phyloP scores from a whole-genome alignment of 768 basidiomycete species.

The Coprinellus micaceus region DNA sequence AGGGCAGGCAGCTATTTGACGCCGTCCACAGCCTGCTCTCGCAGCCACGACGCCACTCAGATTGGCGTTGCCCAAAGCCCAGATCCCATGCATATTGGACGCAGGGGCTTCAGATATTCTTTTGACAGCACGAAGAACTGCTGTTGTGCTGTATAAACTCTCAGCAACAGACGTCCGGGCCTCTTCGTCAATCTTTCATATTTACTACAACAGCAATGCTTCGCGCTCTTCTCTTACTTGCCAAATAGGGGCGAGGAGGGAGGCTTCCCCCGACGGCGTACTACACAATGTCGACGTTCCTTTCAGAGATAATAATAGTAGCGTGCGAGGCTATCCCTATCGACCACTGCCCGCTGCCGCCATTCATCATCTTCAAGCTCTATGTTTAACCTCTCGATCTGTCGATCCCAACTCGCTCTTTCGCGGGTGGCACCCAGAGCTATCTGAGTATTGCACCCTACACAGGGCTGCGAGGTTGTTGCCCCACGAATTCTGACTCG shows the following conservation, averaged over 20 bases:
- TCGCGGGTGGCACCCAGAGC: too few relatives aligned
- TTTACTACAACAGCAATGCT: neutral
- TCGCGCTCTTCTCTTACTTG: neutral
- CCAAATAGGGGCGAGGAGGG: neutral
- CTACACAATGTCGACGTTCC: neutral
- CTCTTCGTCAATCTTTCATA: neutral
- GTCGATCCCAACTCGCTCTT: neutral
- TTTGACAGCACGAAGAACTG: slow-evolving; percentile 11
- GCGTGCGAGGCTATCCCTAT: too few relatives aligned
- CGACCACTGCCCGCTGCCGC: too few relatives aligned
- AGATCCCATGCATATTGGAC: slow-evolving; percentile 11
- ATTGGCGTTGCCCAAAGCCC: slow-evolving; percentile 2
- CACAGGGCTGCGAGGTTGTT: too few relatives aligned
- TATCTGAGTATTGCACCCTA: too few relatives aligned
- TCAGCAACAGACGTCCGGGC: neutral
- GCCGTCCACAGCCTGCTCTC: neutral
- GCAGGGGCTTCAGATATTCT: neutral
- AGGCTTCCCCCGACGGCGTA: neutral
- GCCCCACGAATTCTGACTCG: too few relatives aligned
- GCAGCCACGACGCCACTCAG: slow-evolving; percentile 8
- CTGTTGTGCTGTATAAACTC: neutral
- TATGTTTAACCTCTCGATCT: neutral
- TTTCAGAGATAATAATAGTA: too few relatives aligned
- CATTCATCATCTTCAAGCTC: too few relatives aligned
- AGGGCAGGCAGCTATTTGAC: slow-evolving; percentile 1